Evolutionary conservation across 495 filamentous ascomycete species (phyloP).

Genomic region (Penicillium longicatenatum): DNA sequence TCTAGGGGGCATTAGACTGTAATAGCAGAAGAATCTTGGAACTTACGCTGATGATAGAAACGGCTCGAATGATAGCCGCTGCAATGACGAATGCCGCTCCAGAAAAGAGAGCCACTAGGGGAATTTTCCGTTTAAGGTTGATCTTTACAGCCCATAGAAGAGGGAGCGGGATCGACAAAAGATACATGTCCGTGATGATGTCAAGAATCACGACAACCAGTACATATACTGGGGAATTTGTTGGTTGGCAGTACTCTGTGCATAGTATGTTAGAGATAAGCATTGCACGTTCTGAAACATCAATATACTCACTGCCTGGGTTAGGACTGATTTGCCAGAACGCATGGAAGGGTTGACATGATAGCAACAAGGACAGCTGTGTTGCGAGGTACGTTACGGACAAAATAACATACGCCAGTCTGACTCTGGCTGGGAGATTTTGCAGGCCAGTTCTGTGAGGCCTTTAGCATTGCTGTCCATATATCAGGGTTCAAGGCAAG

Average conservation of each 20-base stretch:
- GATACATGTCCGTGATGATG: slow-evolving; percentile 52
- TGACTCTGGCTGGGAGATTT: slow-evolving; percentile 43
- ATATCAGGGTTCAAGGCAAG: background rate
- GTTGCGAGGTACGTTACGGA: slow-evolving; percentile 47
- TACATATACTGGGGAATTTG: slow-evolving; percentile 36
- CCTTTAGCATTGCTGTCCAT: slow-evolving; percentile 2
- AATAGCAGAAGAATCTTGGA: background rate
- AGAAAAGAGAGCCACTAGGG: slow-evolving; percentile 54
- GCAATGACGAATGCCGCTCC: slow-evolving; percentile 58
- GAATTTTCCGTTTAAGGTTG: slow-evolving; percentile 42
- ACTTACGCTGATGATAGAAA: slow-evolving; percentile 50
- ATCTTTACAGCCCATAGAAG: slow-evolving; percentile 55
- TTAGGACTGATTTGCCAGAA: slow-evolving; percentile 55
- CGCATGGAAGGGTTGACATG: slow-evolving; percentile 49
- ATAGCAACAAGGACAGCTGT: slow-evolving; percentile 44
- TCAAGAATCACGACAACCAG: slow-evolving; percentile 46
- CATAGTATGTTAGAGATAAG: slow-evolving; percentile 13
- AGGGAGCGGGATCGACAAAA: slow-evolving; percentile 53
- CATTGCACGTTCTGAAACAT: background rate
- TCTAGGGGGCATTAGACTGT: too few relatives aligned
- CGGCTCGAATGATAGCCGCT: slow-evolving; percentile 56
- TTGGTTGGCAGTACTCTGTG: slow-evolving; percentile 39
- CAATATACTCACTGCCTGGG: slow-evolving; percentile 45
- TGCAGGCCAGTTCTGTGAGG: slow-evolving; percentile 38
- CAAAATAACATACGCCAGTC: slow-evolving; percentile 48